phyloP scores from a whole-genome alignment of 495 filamentous ascomycete species.

The Penicillium maclennaniae region DNA sequence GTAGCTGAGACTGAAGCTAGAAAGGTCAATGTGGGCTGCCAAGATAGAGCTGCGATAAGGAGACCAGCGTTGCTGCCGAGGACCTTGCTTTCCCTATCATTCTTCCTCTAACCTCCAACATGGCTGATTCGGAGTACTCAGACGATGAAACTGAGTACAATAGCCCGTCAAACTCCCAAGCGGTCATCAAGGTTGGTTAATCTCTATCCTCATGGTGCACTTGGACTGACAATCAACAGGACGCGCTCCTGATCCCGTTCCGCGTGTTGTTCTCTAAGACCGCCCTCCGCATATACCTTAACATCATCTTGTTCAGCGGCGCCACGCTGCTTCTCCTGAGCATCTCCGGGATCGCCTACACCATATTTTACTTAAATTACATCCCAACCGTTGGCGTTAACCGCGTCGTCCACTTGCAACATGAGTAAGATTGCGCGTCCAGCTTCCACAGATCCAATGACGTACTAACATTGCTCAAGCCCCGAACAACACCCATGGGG shows the following conservation, averaged over 20 bases:
- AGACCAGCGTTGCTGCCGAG: neutral
- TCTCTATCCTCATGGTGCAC: neutral
- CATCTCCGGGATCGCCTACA: slow-evolving; percentile 64
- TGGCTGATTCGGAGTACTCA: slow-evolving; percentile 30
- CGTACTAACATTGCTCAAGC: neutral
- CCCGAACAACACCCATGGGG: slow-evolving; percentile 46
- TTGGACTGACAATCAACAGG: slow-evolving; percentile 24
- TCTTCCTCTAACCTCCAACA: slow-evolving; percentile 7
- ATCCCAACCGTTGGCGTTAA: slow-evolving; percentile 69
- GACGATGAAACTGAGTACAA: slow-evolving; percentile 27
- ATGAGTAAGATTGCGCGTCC: slow-evolving; percentile 52
- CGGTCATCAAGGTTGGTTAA: slow-evolving; percentile 11
- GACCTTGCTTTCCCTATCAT: slow-evolving; percentile 12
- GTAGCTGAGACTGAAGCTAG: neutral
- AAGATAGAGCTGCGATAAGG: slow-evolving; percentile 1
- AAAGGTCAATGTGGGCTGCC: neutral
- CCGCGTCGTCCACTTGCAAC: slow-evolving; percentile 74
- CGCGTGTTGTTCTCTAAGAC: slow-evolving; percentile 58
- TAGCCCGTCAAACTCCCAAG: slow-evolving; percentile 8
- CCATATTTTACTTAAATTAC: slow-evolving; percentile 75
- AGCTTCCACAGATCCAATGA: neutral
- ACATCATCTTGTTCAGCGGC: slow-evolving; percentile 58
- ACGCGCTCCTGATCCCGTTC: slow-evolving; percentile 30
- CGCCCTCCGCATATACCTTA: slow-evolving; percentile 68
- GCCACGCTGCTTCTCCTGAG: slow-evolving; percentile 57